Conservation (phyloP, 768 basidiomycete genomes). For the Boletus subcaerulescens region DNA sequence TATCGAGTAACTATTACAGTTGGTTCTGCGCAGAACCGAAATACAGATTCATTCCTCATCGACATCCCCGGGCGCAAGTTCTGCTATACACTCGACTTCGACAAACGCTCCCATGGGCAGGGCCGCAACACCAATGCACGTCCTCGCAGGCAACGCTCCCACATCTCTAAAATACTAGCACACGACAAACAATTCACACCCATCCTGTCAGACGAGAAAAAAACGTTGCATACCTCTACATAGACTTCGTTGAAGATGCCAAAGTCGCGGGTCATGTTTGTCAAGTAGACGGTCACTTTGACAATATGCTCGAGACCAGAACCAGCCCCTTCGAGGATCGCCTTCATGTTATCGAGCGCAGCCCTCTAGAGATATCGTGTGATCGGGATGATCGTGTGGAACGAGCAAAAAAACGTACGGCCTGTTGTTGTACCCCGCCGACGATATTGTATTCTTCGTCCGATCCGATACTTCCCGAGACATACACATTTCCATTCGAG, state of each 20-base stretch:
- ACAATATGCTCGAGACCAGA: constrained; percentile 36
- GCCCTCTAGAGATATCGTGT: constrained; percentile 24
- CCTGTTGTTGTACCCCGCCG: constrained; percentile 38
- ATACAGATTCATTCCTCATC: not conserved
- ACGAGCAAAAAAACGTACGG: constrained; percentile 25
- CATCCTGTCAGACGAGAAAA: not conserved
- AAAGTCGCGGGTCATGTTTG: constrained; percentile 37
- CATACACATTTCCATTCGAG: constrained; percentile 35
- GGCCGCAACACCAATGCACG: constrained; percentile 53
- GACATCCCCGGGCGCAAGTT: constrained; percentile 14
- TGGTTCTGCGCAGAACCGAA: not conserved
- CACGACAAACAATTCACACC: not conserved
- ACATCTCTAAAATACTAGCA: constrained; percentile 25
- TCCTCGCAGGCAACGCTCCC: constrained; percentile 50
- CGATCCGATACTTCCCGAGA: constrained; percentile 41
- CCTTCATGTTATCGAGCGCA: constrained; percentile 39
- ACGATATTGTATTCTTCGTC: constrained; percentile 31
- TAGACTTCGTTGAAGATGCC: constrained; percentile 40
- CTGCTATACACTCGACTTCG: constrained; percentile 62
- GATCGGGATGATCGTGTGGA: not conserved
- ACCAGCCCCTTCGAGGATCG: constrained; percentile 38
- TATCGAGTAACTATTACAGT: not conserved
- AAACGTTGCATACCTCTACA: constrained; percentile 19
- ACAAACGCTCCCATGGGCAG: constrained; percentile 54
- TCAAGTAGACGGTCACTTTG: constrained; percentile 41